These are phyloP conservation scores for Poronia punctata DNA, from an alignment of 495 filamentous ascomycete species.

Conservation along the genomic window DNA sequence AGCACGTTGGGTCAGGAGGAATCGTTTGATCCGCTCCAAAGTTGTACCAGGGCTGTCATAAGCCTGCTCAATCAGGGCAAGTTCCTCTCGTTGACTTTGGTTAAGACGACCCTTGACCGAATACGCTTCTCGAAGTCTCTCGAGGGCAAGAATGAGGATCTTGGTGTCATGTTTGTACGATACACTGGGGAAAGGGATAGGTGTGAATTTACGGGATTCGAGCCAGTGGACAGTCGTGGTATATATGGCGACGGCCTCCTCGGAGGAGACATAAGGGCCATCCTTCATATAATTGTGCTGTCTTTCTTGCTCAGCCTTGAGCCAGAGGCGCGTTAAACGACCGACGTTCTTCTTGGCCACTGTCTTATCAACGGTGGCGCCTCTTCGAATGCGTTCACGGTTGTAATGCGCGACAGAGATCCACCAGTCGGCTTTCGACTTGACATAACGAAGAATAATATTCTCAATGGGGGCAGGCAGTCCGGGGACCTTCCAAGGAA, in stretches of 20 bases:
- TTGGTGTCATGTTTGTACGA: constrained; percentile 99
- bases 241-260: constrained; percentile 98
- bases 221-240: constrained; percentile 99
- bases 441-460: constrained; percentile 95
- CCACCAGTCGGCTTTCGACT: constrained; percentile 99
- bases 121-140: constrained; percentile 91
- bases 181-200: constrained; percentile 97
- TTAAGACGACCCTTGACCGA: constrained; percentile 96
- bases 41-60: constrained; percentile 98
- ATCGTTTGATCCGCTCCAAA: constrained; percentile 93
- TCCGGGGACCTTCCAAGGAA: constrained; percentile 98
- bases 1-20: constrained; percentile 90
- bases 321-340: constrained; percentile 88
- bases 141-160: constrained; percentile 92
- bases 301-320: constrained; percentile 96
- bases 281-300: constrained; percentile 99
- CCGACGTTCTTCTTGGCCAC: constrained; percentile 99
- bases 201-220: constrained; percentile 95
- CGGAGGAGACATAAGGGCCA: constrained; percentile 94
- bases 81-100: constrained; percentile 94
- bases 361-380: constrained; percentile 97
- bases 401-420: constrained; percentile 98
- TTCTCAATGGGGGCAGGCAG: constrained; percentile 96
- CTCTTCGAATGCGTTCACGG: constrained; percentile 88
- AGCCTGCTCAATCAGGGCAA: constrained; percentile 96